Evolutionary conservation across 352 stramenopile genomes (phyloP).

Genomic region (Globisporangium nodosum): DNA sequence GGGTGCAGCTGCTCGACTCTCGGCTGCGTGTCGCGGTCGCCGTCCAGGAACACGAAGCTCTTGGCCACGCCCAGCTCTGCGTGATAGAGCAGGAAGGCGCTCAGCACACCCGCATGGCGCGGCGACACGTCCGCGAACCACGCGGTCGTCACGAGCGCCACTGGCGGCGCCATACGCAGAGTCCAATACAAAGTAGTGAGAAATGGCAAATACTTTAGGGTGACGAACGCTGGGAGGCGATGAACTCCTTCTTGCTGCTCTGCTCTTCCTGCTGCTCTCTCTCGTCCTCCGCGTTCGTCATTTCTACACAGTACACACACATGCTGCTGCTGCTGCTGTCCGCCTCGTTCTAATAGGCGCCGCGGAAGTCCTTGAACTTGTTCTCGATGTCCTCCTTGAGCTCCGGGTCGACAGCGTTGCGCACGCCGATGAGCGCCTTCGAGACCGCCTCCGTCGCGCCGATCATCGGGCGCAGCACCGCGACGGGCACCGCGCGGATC

Average conservation of each 20-base stretch:
- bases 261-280: neutral
- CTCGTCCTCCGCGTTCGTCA: neutral
- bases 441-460: slow-evolving; percentile 80
- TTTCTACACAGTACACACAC: slow-evolving; percentile 8
- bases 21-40: slow-evolving; percentile 14
- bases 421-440: slow-evolving; percentile 81
- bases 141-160: slow-evolving; percentile 35
- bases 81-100: slow-evolving; percentile 35
- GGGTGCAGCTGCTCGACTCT: slow-evolving; percentile 7
- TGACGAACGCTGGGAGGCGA: too few species aligned
- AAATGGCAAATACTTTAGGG: too few species aligned
- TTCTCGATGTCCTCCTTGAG: slow-evolving; percentile 90
- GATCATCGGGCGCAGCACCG: slow-evolving; percentile 84
- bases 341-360: slow-evolving; percentile 9
- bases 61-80: slow-evolving; percentile 24
- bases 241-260: too few species aligned
- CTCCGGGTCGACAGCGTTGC: slow-evolving; percentile 84
- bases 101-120: slow-evolving; percentile 23
- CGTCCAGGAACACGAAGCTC: slow-evolving; percentile 36
- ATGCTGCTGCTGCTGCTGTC: neutral
- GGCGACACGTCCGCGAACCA: slow-evolving; percentile 15
- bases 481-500: slow-evolving; percentile 83
- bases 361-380: slow-evolving; percentile 88
- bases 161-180: neutral
- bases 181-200: too few species aligned